These are phyloP conservation scores for Elasticomyces elasticus DNA, from an alignment of 495 filamentous ascomycete species.

Conservation along the genomic window DNA sequence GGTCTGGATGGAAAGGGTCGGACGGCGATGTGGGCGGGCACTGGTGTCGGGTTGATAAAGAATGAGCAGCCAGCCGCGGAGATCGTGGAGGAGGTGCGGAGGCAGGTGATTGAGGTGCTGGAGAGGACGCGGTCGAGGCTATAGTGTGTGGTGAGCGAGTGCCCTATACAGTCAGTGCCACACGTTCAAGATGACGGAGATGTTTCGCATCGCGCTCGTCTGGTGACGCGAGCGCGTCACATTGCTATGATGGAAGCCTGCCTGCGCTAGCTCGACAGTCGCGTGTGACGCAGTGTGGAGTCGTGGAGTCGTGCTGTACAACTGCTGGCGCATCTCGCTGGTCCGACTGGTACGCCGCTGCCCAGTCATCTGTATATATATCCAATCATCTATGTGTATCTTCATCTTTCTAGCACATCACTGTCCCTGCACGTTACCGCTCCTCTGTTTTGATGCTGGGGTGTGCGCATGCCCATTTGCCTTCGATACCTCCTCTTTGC, in stretches of 20 bases:
- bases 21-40: constrained; percentile 62
- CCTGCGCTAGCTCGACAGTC: not conserved
- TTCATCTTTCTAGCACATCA: not conserved
- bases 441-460: constrained; percentile 4
- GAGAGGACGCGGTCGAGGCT: not conserved
- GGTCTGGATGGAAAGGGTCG: constrained; percentile 53
- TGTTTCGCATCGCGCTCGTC: no score
- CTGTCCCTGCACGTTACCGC: constrained; percentile 10
- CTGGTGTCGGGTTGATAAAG: constrained; percentile 42
- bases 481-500: constrained; percentile 26
- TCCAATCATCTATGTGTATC: constrained; percentile 7
- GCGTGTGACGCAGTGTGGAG: no score
- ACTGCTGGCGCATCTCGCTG: no score
- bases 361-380: not conserved
- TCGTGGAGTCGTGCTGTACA: no score
- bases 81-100: constrained; percentile 38
- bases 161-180: not conserved
- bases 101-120: constrained; percentile 14
- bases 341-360: no score
- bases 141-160: not conserved
- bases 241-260: no score
- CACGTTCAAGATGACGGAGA: not conserved
- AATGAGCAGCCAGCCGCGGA: constrained; percentile 35
- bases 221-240: no score
- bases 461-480: constrained; percentile 1